Percentiles rank a stretch among this genome's conserved stretches.
These are phyloP conservation scores for Solanum pinnatisectum DNA, from an alignment of 257 asterid genomes.

Conservation along the genomic window DNA sequence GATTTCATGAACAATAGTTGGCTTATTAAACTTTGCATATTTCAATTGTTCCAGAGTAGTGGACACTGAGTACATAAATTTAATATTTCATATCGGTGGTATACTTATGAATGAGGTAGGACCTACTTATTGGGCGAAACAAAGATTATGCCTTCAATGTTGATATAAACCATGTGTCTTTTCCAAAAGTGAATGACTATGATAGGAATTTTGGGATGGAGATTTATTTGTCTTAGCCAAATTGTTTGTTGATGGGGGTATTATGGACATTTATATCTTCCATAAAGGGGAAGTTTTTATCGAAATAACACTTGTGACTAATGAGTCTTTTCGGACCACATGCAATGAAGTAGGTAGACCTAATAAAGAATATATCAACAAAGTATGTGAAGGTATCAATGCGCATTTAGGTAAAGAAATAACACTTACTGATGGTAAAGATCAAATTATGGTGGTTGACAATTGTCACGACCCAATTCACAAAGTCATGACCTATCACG, in stretches of 20 bases:
- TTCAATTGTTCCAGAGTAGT: not conserved
- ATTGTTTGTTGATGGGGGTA: not conserved
- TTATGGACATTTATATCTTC: not conserved
- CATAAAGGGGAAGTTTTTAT: not conserved
- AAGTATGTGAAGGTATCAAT: not conserved
- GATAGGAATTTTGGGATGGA: not conserved
- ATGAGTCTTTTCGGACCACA: no score
- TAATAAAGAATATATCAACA: not conserved
- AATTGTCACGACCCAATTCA: no score
- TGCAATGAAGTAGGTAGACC: not conserved
- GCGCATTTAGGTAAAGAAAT: no score
- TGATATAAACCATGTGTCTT: not conserved
- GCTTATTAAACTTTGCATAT: not conserved
- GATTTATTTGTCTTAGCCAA: not conserved
- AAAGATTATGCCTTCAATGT: not conserved
- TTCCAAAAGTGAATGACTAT: not conserved
- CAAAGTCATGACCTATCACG: no score
- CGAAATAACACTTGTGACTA: no score
- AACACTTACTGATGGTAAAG: no score
- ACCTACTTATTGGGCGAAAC: not conserved
- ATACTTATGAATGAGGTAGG: not conserved
- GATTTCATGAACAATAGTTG: not conserved
- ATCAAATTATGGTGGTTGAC: no score
- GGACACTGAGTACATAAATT: no score
- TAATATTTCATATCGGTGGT: not conserved